Evolutionary conservation across 208 protist genomes (phyloP).

Genomic region (Naegleria fowleri): DNA sequence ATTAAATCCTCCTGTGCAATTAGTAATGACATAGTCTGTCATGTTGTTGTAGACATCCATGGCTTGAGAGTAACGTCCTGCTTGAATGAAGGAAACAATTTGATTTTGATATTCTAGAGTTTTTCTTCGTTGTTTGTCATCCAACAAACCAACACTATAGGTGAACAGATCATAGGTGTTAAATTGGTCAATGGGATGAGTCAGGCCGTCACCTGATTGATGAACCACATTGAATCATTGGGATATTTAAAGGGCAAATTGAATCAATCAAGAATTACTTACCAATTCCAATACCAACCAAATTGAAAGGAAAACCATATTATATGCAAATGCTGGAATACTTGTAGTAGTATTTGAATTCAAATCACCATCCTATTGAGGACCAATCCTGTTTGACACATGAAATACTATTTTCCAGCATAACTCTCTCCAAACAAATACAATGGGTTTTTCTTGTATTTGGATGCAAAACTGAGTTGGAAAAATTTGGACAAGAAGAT

Average conservation of each 20-base stretch:
- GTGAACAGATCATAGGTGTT: background rate
- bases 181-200: background rate
- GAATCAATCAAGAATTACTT: background rate
- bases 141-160: background rate
- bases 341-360: background rate
- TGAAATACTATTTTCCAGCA: slow-evolving; percentile 67
- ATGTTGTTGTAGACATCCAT: background rate
- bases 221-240: too few species aligned
- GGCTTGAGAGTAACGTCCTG: background rate
- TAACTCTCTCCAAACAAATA: slow-evolving; percentile 74
- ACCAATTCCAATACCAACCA: background rate
- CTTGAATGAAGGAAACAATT: background rate
- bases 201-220: background rate
- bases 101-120: background rate
- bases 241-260: too few species aligned
- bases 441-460: slow-evolving; percentile 56
- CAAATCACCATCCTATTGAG: background rate
- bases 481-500: slow-evolving; percentile 51
- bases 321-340: background rate
- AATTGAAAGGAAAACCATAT: background rate
- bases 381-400: too few species aligned
- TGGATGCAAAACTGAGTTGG: slow-evolving; percentile 51
- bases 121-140: background rate
- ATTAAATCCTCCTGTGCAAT: background rate
- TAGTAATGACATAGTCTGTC: background rate